A percentile compares a stretch with the other conserved stretches of the same genome.
Evolutionary conservation across 1,284 basidiomycete species (phyloP).

Genomic region (Cutaneotrichosporon cutaneum): DNA sequence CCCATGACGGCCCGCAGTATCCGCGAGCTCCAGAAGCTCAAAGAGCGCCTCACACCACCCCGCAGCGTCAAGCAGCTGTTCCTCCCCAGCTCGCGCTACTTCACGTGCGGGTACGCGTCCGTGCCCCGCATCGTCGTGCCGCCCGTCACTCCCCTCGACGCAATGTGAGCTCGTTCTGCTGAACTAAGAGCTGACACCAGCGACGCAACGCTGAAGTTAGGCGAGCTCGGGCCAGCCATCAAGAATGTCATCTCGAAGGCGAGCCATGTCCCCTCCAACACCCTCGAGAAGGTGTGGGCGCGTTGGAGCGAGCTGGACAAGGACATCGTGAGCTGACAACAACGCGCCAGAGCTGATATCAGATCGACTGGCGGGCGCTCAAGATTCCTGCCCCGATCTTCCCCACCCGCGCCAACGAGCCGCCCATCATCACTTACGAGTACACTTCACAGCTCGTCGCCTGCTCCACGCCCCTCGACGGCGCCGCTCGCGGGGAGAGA

Average conservation of each 20-base stretch:
- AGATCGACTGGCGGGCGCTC: background rate
- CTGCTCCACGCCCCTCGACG: background rate
- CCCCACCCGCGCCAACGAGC: background rate
- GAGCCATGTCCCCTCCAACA: background rate
- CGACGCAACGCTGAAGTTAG: background rate
- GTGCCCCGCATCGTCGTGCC: background rate
- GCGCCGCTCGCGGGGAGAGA: background rate
- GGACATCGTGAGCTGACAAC: background rate
- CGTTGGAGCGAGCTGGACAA: background rate
- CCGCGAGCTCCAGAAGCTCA: background rate
- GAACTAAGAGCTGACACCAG: background rate
- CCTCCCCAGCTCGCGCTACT: slow-evolving; percentile 11
- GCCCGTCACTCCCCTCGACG: background rate
- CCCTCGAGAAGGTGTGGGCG: background rate
- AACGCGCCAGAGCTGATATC: background rate
- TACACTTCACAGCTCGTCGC: background rate
- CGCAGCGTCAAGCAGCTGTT: slow-evolving; percentile 3
- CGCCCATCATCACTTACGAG: background rate
- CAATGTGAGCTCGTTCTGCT: slow-evolving; percentile 5
- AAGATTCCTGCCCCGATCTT: background rate
- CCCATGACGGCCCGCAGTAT: slow-evolving; percentile 1
- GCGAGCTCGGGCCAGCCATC: background rate
- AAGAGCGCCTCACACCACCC: background rate
- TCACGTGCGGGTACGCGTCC: background rate
- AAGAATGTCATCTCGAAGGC: background rate